Conservation (phyloP, 169 alveolate genomes). For the Cryptosporidium meleagridis region DNA sequence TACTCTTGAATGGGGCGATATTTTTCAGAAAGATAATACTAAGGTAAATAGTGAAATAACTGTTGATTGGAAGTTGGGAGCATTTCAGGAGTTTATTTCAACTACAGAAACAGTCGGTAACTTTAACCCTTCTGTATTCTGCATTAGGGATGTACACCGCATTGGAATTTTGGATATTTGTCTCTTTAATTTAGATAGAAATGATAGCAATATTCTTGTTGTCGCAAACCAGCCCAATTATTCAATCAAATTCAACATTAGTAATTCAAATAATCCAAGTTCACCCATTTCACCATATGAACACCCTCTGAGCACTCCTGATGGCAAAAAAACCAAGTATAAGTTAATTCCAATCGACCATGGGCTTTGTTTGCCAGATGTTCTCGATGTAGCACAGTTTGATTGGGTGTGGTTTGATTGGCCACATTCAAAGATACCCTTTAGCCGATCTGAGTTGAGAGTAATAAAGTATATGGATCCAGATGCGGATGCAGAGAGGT, state of each 20-base stretch:
- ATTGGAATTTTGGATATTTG: constrained; percentile 96
- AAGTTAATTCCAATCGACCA: constrained; percentile 99
- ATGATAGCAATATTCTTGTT: constrained; percentile 97
- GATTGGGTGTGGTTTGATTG: constrained; percentile 98
- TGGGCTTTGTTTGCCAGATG: constrained; percentile 96
- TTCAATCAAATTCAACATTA: constrained; percentile 23
- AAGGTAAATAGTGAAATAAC: constrained; percentile 31
- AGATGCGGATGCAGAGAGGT: constrained; percentile 90
- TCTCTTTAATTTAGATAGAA: constrained; percentile 96
- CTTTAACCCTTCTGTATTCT: constrained; percentile 91
- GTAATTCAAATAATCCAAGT: neutral
- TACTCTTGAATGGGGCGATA: constrained; percentile 62
- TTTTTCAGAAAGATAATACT: constrained; percentile 38
- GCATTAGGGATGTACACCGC: constrained; percentile 95
- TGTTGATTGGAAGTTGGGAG: constrained; percentile 90
- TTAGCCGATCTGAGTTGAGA: constrained; percentile 84
- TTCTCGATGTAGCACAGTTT: constrained; percentile 94
- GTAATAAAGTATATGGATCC: constrained; percentile 87
- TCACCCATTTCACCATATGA: constrained; percentile 40
- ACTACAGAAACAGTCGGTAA: constrained; percentile 94
- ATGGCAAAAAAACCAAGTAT: constrained; percentile 80
- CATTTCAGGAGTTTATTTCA: constrained; percentile 88
- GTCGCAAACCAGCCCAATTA: constrained; percentile 79
- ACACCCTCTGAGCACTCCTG: constrained; percentile 77
- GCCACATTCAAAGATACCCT: constrained; percentile 94